phyloP scores from a whole-genome alignment of 257 asterid species.

The Nicotiana tabacum region DNA sequence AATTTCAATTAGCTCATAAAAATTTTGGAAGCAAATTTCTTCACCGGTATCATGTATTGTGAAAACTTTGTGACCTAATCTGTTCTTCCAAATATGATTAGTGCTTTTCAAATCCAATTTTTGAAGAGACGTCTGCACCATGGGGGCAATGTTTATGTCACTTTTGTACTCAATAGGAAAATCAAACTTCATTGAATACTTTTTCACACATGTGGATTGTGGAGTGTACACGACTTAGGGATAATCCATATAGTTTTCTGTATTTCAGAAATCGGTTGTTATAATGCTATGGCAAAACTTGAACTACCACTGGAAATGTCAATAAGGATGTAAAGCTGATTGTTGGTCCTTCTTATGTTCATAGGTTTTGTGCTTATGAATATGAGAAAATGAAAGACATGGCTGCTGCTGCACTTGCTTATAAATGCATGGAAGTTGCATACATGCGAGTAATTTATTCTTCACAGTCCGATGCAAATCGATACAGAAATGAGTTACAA shows the following conservation, averaged over 20 bases:
- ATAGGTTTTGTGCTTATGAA: constrained; percentile 18
- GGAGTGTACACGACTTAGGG: not conserved
- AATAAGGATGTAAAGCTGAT: constrained; percentile 3
- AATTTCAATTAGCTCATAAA: not conserved
- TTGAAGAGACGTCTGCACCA: not conserved
- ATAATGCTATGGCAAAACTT: not conserved
- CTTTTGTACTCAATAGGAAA: not conserved
- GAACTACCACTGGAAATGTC: not conserved
- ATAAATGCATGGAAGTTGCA: constrained; percentile 25
- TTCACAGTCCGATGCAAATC: constrained; percentile 5
- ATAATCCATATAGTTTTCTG: not conserved
- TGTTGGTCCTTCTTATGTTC: not conserved
- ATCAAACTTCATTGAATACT: not conserved
- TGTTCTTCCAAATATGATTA: not conserved
- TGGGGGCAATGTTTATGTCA: not conserved
- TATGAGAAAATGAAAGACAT: constrained; percentile 23
- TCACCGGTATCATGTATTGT: not conserved
- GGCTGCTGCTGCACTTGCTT: constrained; percentile 28
- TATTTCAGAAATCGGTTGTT: not conserved
- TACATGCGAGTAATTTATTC: constrained; percentile 21
- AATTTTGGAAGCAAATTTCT: not conserved
- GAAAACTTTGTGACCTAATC: not conserved
- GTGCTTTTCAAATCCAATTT: not conserved
- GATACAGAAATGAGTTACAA: constrained; percentile 21
- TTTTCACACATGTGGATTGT: not conserved